A percentile compares a stretch with the other conserved stretches of the same genome.
Evolutionary conservation across 108 stramenopile species (phyloP).

Genomic region (Nitzschia putrida): DNA sequence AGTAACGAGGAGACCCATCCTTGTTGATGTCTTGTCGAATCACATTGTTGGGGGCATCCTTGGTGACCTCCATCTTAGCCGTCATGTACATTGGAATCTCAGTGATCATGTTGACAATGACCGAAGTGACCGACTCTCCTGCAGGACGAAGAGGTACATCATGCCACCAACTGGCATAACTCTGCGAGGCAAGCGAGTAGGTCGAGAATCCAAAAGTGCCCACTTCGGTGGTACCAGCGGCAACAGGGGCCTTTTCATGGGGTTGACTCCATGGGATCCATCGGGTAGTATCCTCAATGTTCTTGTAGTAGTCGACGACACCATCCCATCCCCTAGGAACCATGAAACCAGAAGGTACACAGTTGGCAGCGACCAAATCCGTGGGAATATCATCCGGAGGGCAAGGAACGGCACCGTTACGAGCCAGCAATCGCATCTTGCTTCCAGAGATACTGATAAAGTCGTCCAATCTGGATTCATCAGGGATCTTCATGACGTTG

Average conservation of each 20-base stretch:
- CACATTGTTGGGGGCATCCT: slow-evolving; percentile 61
- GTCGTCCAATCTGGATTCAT: slow-evolving; percentile 84
- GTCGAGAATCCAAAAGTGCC: slow-evolving; percentile 81
- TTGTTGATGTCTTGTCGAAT: slow-evolving; percentile 91
- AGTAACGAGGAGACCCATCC: slow-evolving; percentile 93
- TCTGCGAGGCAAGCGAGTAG: slow-evolving; percentile 58
- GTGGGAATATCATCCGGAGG: slow-evolving; percentile 88
- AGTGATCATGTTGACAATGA: slow-evolving; percentile 66
- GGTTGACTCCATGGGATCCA: slow-evolving; percentile 96
- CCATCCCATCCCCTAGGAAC: slow-evolving; percentile 97
- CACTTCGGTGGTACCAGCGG: slow-evolving; percentile 37
- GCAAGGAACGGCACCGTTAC: slow-evolving; percentile 94
- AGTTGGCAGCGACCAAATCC: slow-evolving; percentile 94
- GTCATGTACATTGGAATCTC: slow-evolving; percentile 96
- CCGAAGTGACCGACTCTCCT: slow-evolving; percentile 32
- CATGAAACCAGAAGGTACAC: slow-evolving; percentile 98
- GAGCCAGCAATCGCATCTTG: slow-evolving; percentile 94
- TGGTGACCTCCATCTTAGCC: slow-evolving; percentile 97
- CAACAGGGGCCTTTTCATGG: slow-evolving; percentile 61
- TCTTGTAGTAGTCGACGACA: slow-evolving; percentile 97
- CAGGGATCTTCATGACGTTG: slow-evolving; percentile 95
- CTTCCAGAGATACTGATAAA: slow-evolving; percentile 97
- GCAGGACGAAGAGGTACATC: slow-evolving; percentile 81
- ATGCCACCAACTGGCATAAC: slow-evolving; percentile 88
- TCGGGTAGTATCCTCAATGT: slow-evolving; percentile 80